Evolutionary conservation across 495 filamentous ascomycete species (phyloP).

Genomic region (Collariella sp.): DNA sequence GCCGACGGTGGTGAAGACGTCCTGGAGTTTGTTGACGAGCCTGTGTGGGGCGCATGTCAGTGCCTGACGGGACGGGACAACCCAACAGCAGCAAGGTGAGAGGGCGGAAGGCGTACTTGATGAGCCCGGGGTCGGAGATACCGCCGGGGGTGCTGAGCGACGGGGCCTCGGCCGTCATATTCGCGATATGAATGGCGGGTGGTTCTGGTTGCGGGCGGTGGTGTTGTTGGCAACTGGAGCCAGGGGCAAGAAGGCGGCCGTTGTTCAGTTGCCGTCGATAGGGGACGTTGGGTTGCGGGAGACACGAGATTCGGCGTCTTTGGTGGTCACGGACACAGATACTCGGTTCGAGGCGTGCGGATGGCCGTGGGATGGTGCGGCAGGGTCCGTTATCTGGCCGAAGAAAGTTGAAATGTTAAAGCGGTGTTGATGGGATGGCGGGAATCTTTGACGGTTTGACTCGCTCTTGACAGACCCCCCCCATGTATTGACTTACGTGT

Average conservation of each 20-base stretch:
- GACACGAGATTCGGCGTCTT: too few species aligned
- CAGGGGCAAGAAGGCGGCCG: neutral
- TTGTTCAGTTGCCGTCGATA: neutral
- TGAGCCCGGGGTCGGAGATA: slow-evolving; percentile 52
- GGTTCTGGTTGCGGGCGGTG: neutral
- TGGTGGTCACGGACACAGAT: too few species aligned
- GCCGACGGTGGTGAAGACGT: slow-evolving; percentile 98
- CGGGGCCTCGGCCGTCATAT: slow-evolving; percentile 24
- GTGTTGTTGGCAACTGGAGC: neutral
- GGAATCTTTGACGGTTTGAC: slow-evolving; percentile 11
- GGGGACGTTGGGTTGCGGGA: neutral
- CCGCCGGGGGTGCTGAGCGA: slow-evolving; percentile 39
- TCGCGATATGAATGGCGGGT: slow-evolving; percentile 8
- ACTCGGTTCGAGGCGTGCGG: too few species aligned
- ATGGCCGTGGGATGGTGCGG: too few species aligned
- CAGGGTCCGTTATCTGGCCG: too few species aligned
- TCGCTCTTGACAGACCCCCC: slow-evolving; percentile 8
- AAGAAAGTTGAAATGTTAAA: too few species aligned
- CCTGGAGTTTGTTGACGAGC: slow-evolving; percentile 97
- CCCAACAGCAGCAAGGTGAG: neutral
- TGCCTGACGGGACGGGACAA: slow-evolving; percentile 13
- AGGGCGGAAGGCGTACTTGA: slow-evolving; percentile 36
- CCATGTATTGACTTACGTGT: slow-evolving; percentile 5
- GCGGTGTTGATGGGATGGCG: neutral
- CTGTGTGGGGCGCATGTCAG: slow-evolving; percentile 41